These are phyloP conservation scores for Thermoascus crustaceus DNA, from an alignment of 2,329 filamentous ascomycete species.

Conservation along the genomic window DNA sequence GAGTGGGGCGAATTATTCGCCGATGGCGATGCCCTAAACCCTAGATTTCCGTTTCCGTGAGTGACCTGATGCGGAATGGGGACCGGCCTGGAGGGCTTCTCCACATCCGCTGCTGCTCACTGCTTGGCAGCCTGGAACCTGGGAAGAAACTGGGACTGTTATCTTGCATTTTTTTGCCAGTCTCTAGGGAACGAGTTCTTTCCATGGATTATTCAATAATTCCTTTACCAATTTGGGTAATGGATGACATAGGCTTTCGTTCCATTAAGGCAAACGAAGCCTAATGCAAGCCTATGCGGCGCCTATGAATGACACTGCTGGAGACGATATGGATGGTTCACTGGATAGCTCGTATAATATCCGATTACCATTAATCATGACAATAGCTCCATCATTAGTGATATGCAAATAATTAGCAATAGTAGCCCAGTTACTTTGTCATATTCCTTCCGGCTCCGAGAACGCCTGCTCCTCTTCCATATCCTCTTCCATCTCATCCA, in stretches of 20 bases:
- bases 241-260: no score
- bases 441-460: neutral
- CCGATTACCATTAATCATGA: no score
- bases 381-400: no score
- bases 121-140: constrained; percentile 1
- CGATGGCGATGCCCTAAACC: constrained; percentile 30
- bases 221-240: no score
- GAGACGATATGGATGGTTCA: no score
- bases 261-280: neutral
- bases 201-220: neutral
- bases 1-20: constrained; percentile 22
- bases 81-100: constrained; percentile 9
- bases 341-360: no score
- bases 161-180: constrained; percentile 1
- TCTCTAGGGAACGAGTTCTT: no score
- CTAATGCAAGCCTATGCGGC: neutral
- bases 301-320: no score
- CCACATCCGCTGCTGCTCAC: no score
- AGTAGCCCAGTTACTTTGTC: no score
- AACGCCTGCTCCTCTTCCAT: constrained; percentile 10
- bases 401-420: no score
- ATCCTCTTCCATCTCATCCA: constrained; percentile 13
- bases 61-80: neutral
- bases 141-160: neutral
- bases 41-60: constrained; percentile 19